Percentiles rank a stretch among this genome's conserved stretches.
phyloP scores from a whole-genome alignment of 2,329 filamentous ascomycete species.

The Alternaria dauci region DNA sequence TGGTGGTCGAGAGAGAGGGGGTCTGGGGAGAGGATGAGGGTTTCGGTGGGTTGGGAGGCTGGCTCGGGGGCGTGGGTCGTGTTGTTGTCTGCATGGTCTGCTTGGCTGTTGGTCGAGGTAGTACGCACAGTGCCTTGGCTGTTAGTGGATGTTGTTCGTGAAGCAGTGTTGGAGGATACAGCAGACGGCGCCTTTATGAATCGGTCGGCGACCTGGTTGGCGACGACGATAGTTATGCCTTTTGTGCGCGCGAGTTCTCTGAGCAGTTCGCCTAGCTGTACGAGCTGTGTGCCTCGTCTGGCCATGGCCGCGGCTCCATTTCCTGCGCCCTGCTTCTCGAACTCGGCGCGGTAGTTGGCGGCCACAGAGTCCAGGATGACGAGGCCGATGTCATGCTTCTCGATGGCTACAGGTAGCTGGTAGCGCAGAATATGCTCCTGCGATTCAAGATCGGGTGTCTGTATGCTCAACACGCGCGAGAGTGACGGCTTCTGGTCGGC shows the following conservation, averaged over 20 bases:
- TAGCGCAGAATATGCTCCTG: slow-evolving; percentile 95
- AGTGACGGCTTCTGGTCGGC: slow-evolving; percentile 67
- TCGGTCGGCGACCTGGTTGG: slow-evolving; percentile 94
- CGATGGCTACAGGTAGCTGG: slow-evolving; percentile 86
- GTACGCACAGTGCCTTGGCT: slow-evolving; percentile 1
- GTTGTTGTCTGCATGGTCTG: slow-evolving; percentile 20
- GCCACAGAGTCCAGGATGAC: slow-evolving; percentile 91
- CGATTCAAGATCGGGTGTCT: slow-evolving; percentile 87
- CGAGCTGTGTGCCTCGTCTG: slow-evolving; percentile 77
- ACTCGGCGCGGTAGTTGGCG: slow-evolving; percentile 94
- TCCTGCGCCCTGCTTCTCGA: slow-evolving; percentile 64
- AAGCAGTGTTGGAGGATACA: slow-evolving; percentile 34
- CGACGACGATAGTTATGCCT: slow-evolving; percentile 84
- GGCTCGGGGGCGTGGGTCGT: slow-evolving; percentile 27
- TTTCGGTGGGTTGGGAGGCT: slow-evolving; percentile 24
- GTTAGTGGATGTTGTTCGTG: slow-evolving; percentile 29
- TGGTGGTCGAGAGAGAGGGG: slow-evolving; percentile 84
- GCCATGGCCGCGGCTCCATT: slow-evolving; percentile 65
- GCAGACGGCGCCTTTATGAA: slow-evolving; percentile 61
- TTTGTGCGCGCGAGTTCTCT: slow-evolving; percentile 77
- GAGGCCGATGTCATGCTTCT: slow-evolving; percentile 78
- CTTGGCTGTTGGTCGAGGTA: slow-evolving; percentile 39
- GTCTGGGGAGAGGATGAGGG: slow-evolving; percentile 55
- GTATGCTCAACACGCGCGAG: slow-evolving; percentile 79
- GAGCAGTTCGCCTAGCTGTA: slow-evolving; percentile 77